phyloP scores from a whole-genome alignment of 805 yeast species.

The Metschnikowia lunata region DNA sequence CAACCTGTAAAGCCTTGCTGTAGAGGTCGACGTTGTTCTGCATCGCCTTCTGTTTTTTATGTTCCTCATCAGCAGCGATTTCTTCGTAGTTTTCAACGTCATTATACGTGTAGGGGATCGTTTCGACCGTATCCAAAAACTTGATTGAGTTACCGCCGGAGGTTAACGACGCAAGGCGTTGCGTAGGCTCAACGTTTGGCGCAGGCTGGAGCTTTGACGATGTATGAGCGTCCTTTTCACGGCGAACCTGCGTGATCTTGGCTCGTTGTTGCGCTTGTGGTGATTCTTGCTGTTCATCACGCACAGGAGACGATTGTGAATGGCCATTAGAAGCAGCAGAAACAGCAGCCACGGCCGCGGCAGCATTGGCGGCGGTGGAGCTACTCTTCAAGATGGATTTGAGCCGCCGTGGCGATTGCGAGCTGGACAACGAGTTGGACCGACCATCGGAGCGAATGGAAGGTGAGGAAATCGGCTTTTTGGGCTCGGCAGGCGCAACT shows the following conservation, averaged over 20 bases:
- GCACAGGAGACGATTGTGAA: neutral
- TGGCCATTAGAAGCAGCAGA: neutral
- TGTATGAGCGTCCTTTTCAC: neutral
- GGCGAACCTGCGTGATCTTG: neutral
- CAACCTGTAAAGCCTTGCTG: conserved; percentile 50
- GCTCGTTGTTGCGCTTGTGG: too few relatives aligned
- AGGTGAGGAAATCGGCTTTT: neutral
- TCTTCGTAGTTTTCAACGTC: conserved; percentile 6
- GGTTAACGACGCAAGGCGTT: conserved; percentile 8
- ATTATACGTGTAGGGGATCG: conserved; percentile 23
- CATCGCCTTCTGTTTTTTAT: conserved; percentile 11
- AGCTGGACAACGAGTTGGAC: conserved; percentile 13
- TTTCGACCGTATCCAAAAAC: conserved; percentile 35
- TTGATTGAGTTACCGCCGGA: conserved; percentile 34
- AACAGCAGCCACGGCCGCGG: conserved; percentile 5
- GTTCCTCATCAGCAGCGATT: conserved; percentile 6
- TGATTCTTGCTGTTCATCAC: too few relatives aligned
- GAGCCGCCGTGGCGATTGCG: conserved; percentile 23
- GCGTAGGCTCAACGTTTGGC: conserved; percentile 5
- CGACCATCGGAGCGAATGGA: conserved; percentile 1
- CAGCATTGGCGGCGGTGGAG: conserved; percentile 4
- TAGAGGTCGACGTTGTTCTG: conserved; percentile 50
- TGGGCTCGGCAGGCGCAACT: neutral
- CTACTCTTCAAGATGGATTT: conserved; percentile 34
- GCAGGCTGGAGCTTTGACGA: conserved; percentile 6